Evolutionary conservation across 805 yeast genomes (phyloP).

Genomic region (Nakazawaea wyomingensis): DNA sequence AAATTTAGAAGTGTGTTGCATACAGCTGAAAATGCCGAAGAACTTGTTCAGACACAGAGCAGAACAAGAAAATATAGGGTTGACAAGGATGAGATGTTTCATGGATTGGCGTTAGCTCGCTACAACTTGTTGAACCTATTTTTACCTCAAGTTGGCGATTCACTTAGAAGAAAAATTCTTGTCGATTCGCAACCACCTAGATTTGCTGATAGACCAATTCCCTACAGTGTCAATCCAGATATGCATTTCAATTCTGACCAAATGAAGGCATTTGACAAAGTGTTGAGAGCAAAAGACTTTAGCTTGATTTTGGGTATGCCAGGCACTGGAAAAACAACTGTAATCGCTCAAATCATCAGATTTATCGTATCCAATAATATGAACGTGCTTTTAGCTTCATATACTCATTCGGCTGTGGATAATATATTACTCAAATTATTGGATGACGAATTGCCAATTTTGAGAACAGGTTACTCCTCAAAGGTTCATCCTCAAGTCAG

Average conservation of each 20-base stretch:
- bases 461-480: slow-evolving; percentile 61
- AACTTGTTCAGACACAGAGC: slow-evolving; percentile 6
- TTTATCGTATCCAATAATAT: slow-evolving; percentile 55
- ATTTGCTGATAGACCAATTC: slow-evolving; percentile 26
- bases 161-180: slow-evolving; percentile 37
- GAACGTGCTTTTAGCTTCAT: slow-evolving; percentile 73
- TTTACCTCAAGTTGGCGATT: slow-evolving; percentile 39
- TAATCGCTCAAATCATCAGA: slow-evolving; percentile 70
- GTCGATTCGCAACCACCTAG: slow-evolving; percentile 51
- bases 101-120: slow-evolving; percentile 71
- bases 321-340: slow-evolving; percentile 94
- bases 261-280: slow-evolving; percentile 57
- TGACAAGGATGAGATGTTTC: slow-evolving; percentile 75
- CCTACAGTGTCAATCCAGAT: slow-evolving; percentile 16
- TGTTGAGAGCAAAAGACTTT: slow-evolving; percentile 65
- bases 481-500: slow-evolving; percentile 60
- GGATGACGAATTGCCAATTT: slow-evolving; percentile 40
- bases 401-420: slow-evolving; percentile 95
- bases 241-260: slow-evolving; percentile 66
- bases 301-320: slow-evolving; percentile 93
- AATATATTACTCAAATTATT: slow-evolving; percentile 76
- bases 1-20: slow-evolving; percentile 43
- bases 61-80: slow-evolving; percentile 45
- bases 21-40: slow-evolving; percentile 15
- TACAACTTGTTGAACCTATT: slow-evolving; percentile 71